A percentile compares a stretch with the other conserved stretches of the same genome.
Evolutionary conservation across 192 early-diverging fungal species (phyloP).

Genomic region (Gaertneriomyces sp.): DNA sequence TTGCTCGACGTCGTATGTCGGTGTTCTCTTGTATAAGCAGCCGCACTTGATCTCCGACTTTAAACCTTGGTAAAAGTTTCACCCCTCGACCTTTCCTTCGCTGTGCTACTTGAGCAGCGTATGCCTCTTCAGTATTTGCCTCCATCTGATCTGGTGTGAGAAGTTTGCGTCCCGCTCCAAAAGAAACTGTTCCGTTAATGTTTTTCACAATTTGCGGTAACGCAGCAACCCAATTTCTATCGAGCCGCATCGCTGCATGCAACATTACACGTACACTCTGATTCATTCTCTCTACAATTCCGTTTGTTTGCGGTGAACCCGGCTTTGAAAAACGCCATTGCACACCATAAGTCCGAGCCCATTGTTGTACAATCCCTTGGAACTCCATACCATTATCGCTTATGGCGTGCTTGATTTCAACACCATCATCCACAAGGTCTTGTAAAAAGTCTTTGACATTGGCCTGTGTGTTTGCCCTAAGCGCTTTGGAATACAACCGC

Average conservation of each 20-base stretch:
- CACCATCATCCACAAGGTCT: neutral
- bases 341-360: neutral
- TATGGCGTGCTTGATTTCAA: neutral
- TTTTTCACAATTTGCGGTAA: slow-evolving; percentile 8
- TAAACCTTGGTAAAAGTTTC: neutral
- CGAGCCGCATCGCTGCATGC: neutral
- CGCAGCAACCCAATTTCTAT: slow-evolving; percentile 6
- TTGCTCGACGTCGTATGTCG: neutral
- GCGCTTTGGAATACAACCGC: neutral
- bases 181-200: neutral
- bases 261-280: neutral
- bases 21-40: no score
- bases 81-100: neutral
- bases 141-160: neutral
- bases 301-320: slow-evolving; percentile 2
- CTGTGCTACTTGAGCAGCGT: neutral
- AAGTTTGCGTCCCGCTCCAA: neutral
- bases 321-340: neutral
- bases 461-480: neutral
- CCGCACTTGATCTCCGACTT: slow-evolving; percentile 9
- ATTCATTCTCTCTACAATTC: slow-evolving; percentile 2
- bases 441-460: slow-evolving; percentile 7
- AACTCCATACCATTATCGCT: neutral
- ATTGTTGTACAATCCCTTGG: neutral
- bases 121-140: no score